Conservation (phyloP, 768 basidiomycete genomes). For the Russula olivacea region DNA sequence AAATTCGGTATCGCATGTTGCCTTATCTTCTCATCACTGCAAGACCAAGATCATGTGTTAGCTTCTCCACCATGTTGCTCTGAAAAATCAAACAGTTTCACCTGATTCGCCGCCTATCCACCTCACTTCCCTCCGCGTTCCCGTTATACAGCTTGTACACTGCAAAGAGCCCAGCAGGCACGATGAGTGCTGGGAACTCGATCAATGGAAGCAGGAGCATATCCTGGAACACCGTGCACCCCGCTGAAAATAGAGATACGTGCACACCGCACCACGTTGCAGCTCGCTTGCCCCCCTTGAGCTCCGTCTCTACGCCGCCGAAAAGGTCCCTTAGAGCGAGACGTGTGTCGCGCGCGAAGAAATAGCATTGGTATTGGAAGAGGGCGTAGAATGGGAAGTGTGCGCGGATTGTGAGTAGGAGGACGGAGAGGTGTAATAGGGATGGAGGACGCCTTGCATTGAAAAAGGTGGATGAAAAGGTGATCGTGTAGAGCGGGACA, state of each 20-base stretch:
- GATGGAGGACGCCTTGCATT: slow-evolving; percentile 5
- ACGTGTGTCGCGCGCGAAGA: slow-evolving; percentile 22
- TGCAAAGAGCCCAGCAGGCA: slow-evolving; percentile 25
- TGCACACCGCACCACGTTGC: slow-evolving; percentile 25
- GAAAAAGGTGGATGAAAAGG: slow-evolving; percentile 3
- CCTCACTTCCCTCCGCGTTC: slow-evolving; percentile 11
- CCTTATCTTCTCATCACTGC: slow-evolving; percentile 23
- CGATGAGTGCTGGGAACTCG: slow-evolving; percentile 20
- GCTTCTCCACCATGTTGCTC: neutral
- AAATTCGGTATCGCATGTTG: slow-evolving; percentile 14
- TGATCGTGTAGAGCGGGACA: slow-evolving; percentile 18
- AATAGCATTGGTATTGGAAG: slow-evolving; percentile 24
- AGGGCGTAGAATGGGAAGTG: slow-evolving; percentile 25
- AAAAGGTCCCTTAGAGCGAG: slow-evolving; percentile 19
- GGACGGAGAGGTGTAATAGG: slow-evolving; percentile 22
- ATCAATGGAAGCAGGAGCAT: slow-evolving; percentile 23
- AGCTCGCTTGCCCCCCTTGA: slow-evolving; percentile 9
- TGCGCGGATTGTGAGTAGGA: slow-evolving; percentile 19
- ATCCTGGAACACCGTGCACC: slow-evolving; percentile 20
- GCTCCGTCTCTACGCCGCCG: slow-evolving; percentile 10
- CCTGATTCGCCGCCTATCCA: slow-evolving; percentile 22
- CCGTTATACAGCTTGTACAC: slow-evolving; percentile 23
- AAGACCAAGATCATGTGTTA: neutral
- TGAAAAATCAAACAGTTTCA: neutral
- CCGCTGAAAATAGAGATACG: slow-evolving; percentile 22